Base-by-base conservation (phyloP, 2,329 filamentous ascomycete species). In the Aureobasidium zeae region DNA sequence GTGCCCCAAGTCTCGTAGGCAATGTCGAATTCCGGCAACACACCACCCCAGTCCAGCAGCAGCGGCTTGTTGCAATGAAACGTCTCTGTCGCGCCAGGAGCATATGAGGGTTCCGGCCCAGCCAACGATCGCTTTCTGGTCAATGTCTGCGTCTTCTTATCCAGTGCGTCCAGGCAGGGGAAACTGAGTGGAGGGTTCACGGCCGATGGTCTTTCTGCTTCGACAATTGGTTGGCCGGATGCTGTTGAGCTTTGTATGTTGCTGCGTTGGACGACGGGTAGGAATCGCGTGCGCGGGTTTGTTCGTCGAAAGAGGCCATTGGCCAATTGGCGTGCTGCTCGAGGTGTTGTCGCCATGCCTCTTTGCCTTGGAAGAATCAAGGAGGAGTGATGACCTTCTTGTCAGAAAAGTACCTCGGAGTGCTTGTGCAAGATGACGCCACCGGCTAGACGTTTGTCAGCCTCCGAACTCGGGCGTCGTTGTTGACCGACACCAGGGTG, bases 91-190 rank as follows among this genome's bases (percentile, higher is more conserved):
- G 77, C 79, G 46, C 91, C 91, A 33, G 83, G 82, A 0, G 89
- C 95, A 63, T 98, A 98, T 1, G 86, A 86, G 0, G 91, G 91
- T 59, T 98, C 91, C 1, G 89, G 89, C 0, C 89, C 89, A 34
- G 79, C 80, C 16, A 64, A 58, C 12, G 77, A 75, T 35, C 81
- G 70, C 26, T 82, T 84, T 45, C 70, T 69, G 12, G 76, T 75
- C 34, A 96, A 78, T 8, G 71, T 81, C 4, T 83, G 83, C 0
- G 89, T 69, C 38, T 67, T 81, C 25, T 74, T 76, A 57, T 94
- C 87, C 45, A 88, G 71, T 2, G 83, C 86, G 58, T 94, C 87
- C 33, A 94, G 80, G 58, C 87, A 94, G 3, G 87, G 87, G 55
- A 94, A 94, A 0, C 83, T 79, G 72, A 94, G 83, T 52, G 86